Base-by-base conservation (phyloP, 2,329 filamentous ascomycete species). In the Neoscytalidium dimidiatum region DNA sequence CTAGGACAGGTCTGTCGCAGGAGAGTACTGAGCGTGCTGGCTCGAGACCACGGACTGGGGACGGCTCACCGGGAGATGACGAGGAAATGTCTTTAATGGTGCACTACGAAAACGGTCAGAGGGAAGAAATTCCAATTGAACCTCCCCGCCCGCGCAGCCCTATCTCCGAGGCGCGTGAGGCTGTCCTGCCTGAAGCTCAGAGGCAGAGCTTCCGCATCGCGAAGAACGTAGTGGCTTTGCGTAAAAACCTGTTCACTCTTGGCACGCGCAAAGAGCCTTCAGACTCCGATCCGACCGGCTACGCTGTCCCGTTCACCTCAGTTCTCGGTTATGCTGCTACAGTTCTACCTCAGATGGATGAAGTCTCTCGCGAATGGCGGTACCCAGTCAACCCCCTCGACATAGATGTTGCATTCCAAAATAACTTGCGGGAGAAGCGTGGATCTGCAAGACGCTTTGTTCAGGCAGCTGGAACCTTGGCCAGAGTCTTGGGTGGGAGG, bases 21-120 rank as follows among this genome's bases (percentile, higher is more conserved):
- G 80, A 82, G 64, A 74, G 71, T 21, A 76, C 76, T 23, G 81
- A 80, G 64, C 77, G 79, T 60, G 77, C 75, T 38, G 78, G 79
- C 19, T 82, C 84, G 64, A 79, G 81, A 31, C 82, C 82, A 67
- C 80, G 81, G 53, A 83, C 82, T 9, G 79, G 80, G 11, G 79
- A 78, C 51, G 70, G 72, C 3, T 71, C 62, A 19, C 68, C 62
- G 23, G 61, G 71, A 70, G 66, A 77, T 72, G 57, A 77, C 69
- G 77, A 78, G 41, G 79, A 83, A 14, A 77, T 85, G 35, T 81
- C 86, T 2, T 77, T 89, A 35, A 77, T 84, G 49, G 82, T 88
- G 2, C 83, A 84, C 9, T 88, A 87, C 69, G 82, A 81, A 11
- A 88, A 88, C 69, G 86, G 86, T 1, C 83, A 88, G 57, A 83